A percentile compares a stretch with the other conserved stretches of the same genome.
These are phyloP conservation scores for Coprinopsis sp. DNA, from an alignment of 768 basidiomycete species.

Conservation along the genomic window DNA sequence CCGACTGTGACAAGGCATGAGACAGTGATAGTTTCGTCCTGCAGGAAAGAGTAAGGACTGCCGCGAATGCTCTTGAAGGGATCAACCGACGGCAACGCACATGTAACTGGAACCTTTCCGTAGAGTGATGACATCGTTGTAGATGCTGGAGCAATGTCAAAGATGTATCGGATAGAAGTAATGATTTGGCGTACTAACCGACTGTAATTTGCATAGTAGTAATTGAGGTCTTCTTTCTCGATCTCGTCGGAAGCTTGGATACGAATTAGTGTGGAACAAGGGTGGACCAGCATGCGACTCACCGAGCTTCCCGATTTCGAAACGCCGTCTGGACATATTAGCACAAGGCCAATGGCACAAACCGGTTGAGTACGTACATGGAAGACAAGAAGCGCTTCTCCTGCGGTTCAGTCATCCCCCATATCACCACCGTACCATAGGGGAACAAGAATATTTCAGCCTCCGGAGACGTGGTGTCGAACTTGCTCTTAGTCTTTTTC, in stretches of 20 bases:
- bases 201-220: slow-evolving; percentile 95
- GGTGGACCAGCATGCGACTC: slow-evolving; percentile 2
- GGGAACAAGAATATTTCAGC: slow-evolving; percentile 92
- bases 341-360: slow-evolving; percentile 9
- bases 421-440: slow-evolving; percentile 93
- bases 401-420: slow-evolving; percentile 95
- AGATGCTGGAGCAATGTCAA: slow-evolving; percentile 52
- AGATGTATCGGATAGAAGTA: background rate
- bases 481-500: slow-evolving; percentile 58
- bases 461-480: slow-evolving; percentile 58
- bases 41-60: slow-evolving; percentile 8
- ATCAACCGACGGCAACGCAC: too few relatives aligned
- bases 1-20: slow-evolving; percentile 92
- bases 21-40: slow-evolving; percentile 97
- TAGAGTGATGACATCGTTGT: slow-evolving; percentile 95
- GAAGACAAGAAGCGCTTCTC: slow-evolving; percentile 88
- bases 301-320: slow-evolving; percentile 87
- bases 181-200: slow-evolving; percentile 45
- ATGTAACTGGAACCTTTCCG: slow-evolving; percentile 94
- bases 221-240: slow-evolving; percentile 97
- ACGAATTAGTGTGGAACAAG: slow-evolving; percentile 8
- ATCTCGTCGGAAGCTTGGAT: slow-evolving; percentile 75
- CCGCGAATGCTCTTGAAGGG: slow-evolving; percentile 13
- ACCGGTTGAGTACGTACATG: slow-evolving; percentile 57
- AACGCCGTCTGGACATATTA: slow-evolving; percentile 66